Evolutionary conservation across 192 early-diverging fungal species (phyloP), one percentile per base, ranked within the genome.

Genomic region (Lobosporangium transversale): DNA sequence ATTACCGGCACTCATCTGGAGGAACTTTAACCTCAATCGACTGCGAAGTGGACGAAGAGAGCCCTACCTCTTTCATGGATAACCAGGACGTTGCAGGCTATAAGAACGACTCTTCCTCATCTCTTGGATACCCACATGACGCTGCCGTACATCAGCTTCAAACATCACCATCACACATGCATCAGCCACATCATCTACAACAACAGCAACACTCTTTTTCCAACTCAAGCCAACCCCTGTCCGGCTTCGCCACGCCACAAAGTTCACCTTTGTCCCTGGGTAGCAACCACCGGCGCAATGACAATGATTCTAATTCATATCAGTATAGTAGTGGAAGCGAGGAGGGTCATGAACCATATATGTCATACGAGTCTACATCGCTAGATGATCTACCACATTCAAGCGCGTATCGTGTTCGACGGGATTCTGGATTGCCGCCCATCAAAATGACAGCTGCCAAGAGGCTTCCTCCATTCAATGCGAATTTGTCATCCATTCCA

Each of bases 401-500:
- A 9, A 48, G 32, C 10, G 44, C 70, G 23, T 62, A 76, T 37
- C 63, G 73, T 42, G 53, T 31, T 15, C 52, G 73, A 24, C 55
- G 73, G 4, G 73, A 76, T 24, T 76, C 73, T 18, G 73, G 73
- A 32, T 45, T 66, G 9, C 70, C 70, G 20, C 70, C 71, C 0
- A 55, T 76, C 58, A 76, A 76, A 17, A 53, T 76, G 59, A 65
- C 52, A 24, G 51, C 73, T 6, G 73, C 73, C 24, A 76, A 76
- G 27, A 56, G 65, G 26, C 33, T 76, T 2, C 73, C 73, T 14
- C 59, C 64, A n/a, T 76, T 76, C 24, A 37, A 37, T 17, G 51
- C 53, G 18, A 62, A 50, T 35, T 18, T 66, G 14, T 67, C 73
- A 29, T 76, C 65, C 18, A 56, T 67, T 42, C 53, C 73, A 12